Percentiles rank a stretch among this genome's conserved stretches.
phyloP scores from a whole-genome alignment of 1,284 basidiomycete genomes.

The Pterulicium gracile region DNA sequence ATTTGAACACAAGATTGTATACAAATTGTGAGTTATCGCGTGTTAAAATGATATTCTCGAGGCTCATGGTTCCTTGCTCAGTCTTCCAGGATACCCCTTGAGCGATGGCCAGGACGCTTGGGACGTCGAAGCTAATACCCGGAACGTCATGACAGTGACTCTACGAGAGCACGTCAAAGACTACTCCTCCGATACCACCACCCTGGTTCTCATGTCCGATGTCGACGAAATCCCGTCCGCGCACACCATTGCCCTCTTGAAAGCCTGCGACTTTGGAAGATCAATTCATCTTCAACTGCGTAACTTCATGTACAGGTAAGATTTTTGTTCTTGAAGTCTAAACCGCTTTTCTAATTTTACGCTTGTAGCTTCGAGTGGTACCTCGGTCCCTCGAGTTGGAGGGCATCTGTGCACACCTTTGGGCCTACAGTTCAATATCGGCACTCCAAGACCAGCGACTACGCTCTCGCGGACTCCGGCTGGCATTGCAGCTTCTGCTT shows the following conservation, averaged over 20 bases:
- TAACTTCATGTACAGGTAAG: constrained; percentile 51
- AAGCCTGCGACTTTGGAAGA: constrained; percentile 43
- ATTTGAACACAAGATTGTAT: constrained; percentile 44
- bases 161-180: constrained; percentile 25
- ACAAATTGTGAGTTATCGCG: constrained; percentile 28
- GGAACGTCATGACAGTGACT: constrained; percentile 32
- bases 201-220: constrained; percentile 56
- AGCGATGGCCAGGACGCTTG: constrained; percentile 26
- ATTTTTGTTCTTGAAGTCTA: neutral
- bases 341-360: constrained; percentile 1
- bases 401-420: constrained; percentile 44
- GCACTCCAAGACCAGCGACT: constrained; percentile 44
- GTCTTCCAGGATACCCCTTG: constrained; percentile 27
- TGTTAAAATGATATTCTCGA: constrained; percentile 3
- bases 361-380: constrained; percentile 43
- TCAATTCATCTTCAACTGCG: constrained; percentile 55
- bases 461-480: constrained; percentile 48
- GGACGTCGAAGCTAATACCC: constrained; percentile 26
- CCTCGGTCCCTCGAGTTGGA: constrained; percentile 42
- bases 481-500: constrained; percentile 62
- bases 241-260: constrained; percentile 45
- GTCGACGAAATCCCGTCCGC: constrained; percentile 58
- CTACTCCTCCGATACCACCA: constrained; percentile 19
- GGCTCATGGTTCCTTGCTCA: neutral
- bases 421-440: constrained; percentile 29